A percentile compares a stretch with the other conserved stretches of the same genome.
Evolutionary conservation across 2,329 filamentous ascomycete species (phyloP).

Genomic region (Ascochyta fabae): DNA sequence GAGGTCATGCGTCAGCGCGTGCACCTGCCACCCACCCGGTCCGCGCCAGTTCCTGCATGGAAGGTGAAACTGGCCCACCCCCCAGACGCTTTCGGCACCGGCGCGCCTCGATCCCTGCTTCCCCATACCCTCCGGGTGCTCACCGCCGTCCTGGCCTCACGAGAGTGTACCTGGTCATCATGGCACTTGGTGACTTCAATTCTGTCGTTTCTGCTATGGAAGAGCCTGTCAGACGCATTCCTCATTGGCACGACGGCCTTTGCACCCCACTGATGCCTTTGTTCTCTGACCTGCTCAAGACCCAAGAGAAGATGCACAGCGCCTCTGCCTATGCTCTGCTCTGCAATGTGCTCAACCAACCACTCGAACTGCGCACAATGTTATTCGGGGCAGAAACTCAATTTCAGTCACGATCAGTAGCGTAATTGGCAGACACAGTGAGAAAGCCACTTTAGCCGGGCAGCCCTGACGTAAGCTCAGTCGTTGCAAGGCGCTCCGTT

Average conservation of each 20-base stretch:
- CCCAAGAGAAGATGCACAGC: not conserved
- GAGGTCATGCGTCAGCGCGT: slow-evolving; percentile 1
- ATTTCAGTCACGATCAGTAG: not conserved
- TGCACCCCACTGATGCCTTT: too few species aligned
- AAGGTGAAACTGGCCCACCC: slow-evolving; percentile 8
- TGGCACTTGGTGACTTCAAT: too few species aligned
- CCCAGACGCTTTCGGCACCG: slow-evolving; percentile 14
- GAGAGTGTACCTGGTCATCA: too few species aligned
- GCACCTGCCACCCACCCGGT: not conserved
- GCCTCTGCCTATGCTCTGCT: not conserved
- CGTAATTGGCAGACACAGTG: not conserved
- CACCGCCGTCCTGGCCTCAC: too few species aligned
- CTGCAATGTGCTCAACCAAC: not conserved
- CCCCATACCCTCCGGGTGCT: not conserved
- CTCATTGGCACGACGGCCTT: too few species aligned
- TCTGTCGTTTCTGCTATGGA: too few species aligned
- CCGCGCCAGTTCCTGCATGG: slow-evolving; percentile 10
- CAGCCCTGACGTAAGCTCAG: slow-evolving; percentile 1
- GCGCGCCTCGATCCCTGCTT: slow-evolving; percentile 10
- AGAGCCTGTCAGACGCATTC: too few species aligned
- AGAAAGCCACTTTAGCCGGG: not conserved
- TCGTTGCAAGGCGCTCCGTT: not conserved
- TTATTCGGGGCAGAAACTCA: not conserved
- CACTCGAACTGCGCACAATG: not conserved
- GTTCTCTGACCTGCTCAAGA: too few species aligned